Base-by-base conservation (phyloP, 345 rosid genomes). In the Aquilaria sinensis region DNA sequence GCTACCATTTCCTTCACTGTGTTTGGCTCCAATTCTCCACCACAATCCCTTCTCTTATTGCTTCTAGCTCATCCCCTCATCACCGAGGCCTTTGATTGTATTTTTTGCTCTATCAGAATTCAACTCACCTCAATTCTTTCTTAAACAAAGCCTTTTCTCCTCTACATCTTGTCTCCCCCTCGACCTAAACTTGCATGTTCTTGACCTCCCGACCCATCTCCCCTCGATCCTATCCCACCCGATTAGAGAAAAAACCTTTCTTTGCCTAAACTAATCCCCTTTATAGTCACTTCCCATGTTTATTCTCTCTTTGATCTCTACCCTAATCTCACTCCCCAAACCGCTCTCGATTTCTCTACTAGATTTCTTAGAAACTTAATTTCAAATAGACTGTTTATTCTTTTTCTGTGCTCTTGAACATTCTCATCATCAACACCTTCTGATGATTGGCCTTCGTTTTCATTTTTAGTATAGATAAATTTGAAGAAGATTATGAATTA, bases 341-440 rank as follows among this genome's bases (percentile, higher is more conserved):
- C 58, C 10, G 83, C 86, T 11, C 75, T 79, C 14, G 69, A 70
- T 37, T 85, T 83, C 77, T 85, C 85, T 63, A 74, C 47, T 83
- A 80, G 73, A 47, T 85, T 53, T 71, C 79, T 33, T 52, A 10
- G 37, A 77, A 69, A 13, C 78, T 77, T 10, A 70, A 71, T 10
- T 85, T 85, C 66, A 81, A 71, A 6, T 83, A 83, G 67, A 56
- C 66, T 9, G 78, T 79, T 3, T 70, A 63, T 9, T 69, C 86
- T 13, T 72, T 83, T 68, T 79, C 84, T 0, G 31, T 72, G 15
- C 75, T 85, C 32, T 30, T 83, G 12, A 65, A 68, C 67, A 73
- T 83, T 56, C 74, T 83, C 57, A 70, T 85, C 43, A 65, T 63
- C 6, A 68, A 63, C 64, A 54, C 48, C 12, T 70, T 71, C 12